Evolutionary conservation across 345 rosid genomes (phyloP), one percentile per base, ranked within the genome.

Genomic region (Eutrema yunnanense): DNA sequence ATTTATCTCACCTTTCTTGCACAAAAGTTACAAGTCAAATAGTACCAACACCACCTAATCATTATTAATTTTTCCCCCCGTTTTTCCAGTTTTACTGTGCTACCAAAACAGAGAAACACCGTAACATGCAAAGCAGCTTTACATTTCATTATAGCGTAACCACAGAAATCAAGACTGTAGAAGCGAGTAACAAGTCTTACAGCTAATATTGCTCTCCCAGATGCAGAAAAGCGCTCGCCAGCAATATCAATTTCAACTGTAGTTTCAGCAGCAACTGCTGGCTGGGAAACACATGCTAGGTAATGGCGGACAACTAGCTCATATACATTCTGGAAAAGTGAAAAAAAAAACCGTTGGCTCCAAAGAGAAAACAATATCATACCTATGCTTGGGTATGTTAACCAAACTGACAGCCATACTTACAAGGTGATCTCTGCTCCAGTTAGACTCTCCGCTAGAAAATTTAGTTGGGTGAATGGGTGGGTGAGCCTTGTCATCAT

Each of bases 401-500:
- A 42, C 50, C 47, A 58, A 56, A 71, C 10, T 16, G 65, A 48
- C 29, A 71, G 51, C 40, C 62, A 41, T 40, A 75, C 91, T 81
- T 78, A 90, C 97, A 68, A 71, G 87, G 80, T 95, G 99, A 73
- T 95, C 97, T 77, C 85, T 88, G 60, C 87, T 95, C 99, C 97
- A 95, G 55, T 81, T 52, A 65, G 69, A 76, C 81, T 94, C 96
- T 59, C 99, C 99, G 53, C 85, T 47, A 51, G 97, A 94, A 86
- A 83, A 94, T 69, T 91, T 94, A 60, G 99, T 91, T 6, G 99
- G 99, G 67, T 94, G 99, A 67, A 94, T 94, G 62, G 99, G 99
- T 62, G 99, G 99, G 73, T 94, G 99, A 46, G 99, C 99, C 81
- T 94, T 91, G 82, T 94, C 99, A 73, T 94, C 99, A 76, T 88